phyloP scores from a whole-genome alignment of 2,329 filamentous ascomycete genomes.

The Colletotrichum ledebouriae region DNA sequence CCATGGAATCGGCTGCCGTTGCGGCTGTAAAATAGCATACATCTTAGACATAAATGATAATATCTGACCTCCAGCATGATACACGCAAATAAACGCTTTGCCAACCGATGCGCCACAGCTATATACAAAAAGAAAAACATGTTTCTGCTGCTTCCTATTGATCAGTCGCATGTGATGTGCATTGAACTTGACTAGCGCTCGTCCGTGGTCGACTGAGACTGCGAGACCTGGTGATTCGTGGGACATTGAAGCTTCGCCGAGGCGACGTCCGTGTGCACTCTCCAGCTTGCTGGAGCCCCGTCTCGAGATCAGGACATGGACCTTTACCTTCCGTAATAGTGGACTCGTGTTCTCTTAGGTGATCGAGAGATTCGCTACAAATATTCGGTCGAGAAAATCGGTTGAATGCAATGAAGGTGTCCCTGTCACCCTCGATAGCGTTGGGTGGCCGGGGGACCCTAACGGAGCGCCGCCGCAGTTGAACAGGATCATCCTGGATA shows the following conservation, averaged over 20 bases:
- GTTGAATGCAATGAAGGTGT: conserved; percentile 61
- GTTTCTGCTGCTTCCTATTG: no score
- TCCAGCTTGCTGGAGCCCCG: conserved; percentile 18
- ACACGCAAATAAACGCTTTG: no score
- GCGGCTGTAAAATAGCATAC: no score
- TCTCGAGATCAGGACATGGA: conserved; percentile 24
- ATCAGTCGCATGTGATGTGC: neutral
- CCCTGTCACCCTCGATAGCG: conserved; percentile 53
- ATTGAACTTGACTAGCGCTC: conserved; percentile 24
- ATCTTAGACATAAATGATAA: no score
- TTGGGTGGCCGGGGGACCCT: conserved; percentile 55
- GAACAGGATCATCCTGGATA: conserved; percentile 58
- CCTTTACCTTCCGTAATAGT: conserved; percentile 24
- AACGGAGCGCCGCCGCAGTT: conserved; percentile 54
- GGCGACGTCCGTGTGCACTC: conserved; percentile 11
- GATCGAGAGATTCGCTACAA: conserved; percentile 13
- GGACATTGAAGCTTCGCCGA: conserved; percentile 27
- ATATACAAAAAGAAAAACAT: no score
- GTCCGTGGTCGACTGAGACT: conserved; percentile 20
- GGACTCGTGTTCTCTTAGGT: conserved; percentile 18
- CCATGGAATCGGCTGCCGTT: no score
- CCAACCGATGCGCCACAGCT: no score
- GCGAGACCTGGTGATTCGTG: neutral
- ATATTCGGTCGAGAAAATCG: conserved; percentile 58
- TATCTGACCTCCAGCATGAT: no score